These are phyloP conservation scores for Trichoderma sp. DNA, from an alignment of 2,329 filamentous ascomycete genomes.

Conservation along the genomic window DNA sequence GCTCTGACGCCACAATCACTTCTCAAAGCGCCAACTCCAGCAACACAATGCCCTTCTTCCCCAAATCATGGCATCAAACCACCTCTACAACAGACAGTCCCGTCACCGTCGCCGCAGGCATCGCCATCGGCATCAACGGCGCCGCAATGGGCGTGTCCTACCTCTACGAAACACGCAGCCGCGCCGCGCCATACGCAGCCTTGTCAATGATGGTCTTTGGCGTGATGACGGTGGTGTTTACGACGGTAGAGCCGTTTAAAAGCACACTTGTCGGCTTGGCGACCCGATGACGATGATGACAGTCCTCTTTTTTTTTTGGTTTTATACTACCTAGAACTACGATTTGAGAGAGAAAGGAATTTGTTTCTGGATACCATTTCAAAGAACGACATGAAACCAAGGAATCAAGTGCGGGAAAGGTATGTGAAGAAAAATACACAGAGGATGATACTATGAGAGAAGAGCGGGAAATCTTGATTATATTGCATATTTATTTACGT, in stretches of 20 bases:
- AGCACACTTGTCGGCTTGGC: slow-evolving; percentile 41
- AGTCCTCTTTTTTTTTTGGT: background rate
- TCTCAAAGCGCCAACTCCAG: no score
- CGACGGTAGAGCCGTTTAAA: slow-evolving; percentile 50
- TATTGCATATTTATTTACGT: slow-evolving; percentile 1
- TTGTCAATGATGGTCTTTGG: slow-evolving; percentile 61
- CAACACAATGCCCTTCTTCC: background rate
- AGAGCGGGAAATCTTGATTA: background rate
- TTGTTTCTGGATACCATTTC: slow-evolving; percentile 11
- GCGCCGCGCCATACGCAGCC: slow-evolving; percentile 57
- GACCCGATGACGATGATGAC: slow-evolving; percentile 14
- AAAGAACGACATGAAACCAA: background rate
- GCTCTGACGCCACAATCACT: background rate
- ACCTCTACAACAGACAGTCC: slow-evolving; percentile 34
- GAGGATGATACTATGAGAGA: background rate
- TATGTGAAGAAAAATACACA: no score
- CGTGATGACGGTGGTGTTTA: slow-evolving; percentile 57
- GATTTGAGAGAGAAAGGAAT: background rate
- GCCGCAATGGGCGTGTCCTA: slow-evolving; percentile 62
- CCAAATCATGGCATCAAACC: slow-evolving; percentile 5
- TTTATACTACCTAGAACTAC: background rate
- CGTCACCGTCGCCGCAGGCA: slow-evolving; percentile 50
- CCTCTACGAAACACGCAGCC: slow-evolving; percentile 55
- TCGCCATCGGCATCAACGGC: slow-evolving; percentile 59
- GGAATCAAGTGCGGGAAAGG: background rate